A percentile compares a stretch with the other conserved stretches of the same genome.
These are phyloP conservation scores for Haematococcus lacustris DNA, from an alignment of 139 green algal genomes.

Conservation along the genomic window DNA sequence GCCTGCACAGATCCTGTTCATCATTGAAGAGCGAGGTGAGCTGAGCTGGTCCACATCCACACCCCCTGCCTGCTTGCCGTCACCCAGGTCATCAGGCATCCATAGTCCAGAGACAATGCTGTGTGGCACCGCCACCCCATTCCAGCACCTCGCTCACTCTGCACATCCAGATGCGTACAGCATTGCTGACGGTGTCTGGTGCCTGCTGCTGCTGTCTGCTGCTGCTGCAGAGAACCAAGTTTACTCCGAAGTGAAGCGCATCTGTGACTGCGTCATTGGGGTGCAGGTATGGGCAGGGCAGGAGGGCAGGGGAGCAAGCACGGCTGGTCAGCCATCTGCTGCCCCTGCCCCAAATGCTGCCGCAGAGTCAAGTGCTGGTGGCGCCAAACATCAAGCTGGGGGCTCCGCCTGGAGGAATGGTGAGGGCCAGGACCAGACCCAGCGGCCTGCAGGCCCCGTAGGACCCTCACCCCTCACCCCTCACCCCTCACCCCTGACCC, in stretches of 20 bases:
- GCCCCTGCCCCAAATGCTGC: not conserved
- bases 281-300: not conserved
- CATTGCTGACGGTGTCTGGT: no score
- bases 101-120: no score
- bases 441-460: no score
- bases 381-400: not conserved
- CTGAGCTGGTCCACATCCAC: no score
- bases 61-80: no score
- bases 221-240: slow-evolving; percentile 4
- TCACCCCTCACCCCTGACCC: no score
- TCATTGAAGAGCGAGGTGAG: slow-evolving; percentile 3
- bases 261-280: slow-evolving; percentile 1
- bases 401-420: not conserved
- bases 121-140: no score
- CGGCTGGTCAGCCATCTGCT: not conserved
- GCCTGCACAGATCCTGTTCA: slow-evolving; percentile 1
- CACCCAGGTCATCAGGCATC: not conserved
- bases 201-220: no score
- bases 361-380: slow-evolving; percentile 1
- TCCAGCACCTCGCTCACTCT: no score
- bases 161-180: no score
- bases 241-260: not conserved
- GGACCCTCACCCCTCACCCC: no score
- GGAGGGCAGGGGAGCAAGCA: no score
- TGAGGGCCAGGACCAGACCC: not conserved